Conservation (phyloP, 352 stramenopile genomes). For the Pythium rishiriense region DNA sequence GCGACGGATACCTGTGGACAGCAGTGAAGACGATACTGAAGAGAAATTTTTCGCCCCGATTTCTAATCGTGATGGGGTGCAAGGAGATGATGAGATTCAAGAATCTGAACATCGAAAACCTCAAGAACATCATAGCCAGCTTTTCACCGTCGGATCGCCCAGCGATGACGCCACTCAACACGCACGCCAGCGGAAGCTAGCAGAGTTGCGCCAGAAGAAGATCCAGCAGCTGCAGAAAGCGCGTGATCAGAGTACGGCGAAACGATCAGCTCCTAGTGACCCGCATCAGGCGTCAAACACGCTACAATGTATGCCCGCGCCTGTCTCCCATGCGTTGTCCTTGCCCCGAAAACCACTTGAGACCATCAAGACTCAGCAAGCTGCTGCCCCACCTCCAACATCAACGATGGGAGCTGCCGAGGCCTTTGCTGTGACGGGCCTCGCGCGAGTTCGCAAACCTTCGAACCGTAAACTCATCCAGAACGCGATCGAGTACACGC, state of each 20-base stretch:
- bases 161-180: slow-evolving; percentile 5
- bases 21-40: not conserved
- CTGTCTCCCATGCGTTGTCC: too few relatives aligned
- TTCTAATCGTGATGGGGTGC: not conserved
- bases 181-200: slow-evolving; percentile 36
- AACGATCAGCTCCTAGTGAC: not conserved
- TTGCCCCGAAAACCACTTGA: not conserved
- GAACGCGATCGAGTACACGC: slow-evolving; percentile 79
- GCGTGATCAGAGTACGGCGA: slow-evolving; percentile 27
- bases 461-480: slow-evolving; percentile 77
- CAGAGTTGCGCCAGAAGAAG: slow-evolving; percentile 59
- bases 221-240: slow-evolving; percentile 60
- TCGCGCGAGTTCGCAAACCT: slow-evolving; percentile 31
- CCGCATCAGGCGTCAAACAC: not conserved
- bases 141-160: slow-evolving; percentile 8
- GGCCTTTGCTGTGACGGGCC: slow-evolving; percentile 1
- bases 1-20: not conserved
- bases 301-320: not conserved
- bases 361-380: not conserved
- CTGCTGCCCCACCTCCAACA: not conserved
- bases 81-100: not conserved
- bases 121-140: not conserved
- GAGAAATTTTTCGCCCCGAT: too few relatives aligned
- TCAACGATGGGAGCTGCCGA: not conserved
- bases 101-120: not conserved